Evolutionary conservation across 2,329 filamentous ascomycete genomes (phyloP), one percentile per base, ranked within the genome.

Genomic region (Plectosphaerella sp.): DNA sequence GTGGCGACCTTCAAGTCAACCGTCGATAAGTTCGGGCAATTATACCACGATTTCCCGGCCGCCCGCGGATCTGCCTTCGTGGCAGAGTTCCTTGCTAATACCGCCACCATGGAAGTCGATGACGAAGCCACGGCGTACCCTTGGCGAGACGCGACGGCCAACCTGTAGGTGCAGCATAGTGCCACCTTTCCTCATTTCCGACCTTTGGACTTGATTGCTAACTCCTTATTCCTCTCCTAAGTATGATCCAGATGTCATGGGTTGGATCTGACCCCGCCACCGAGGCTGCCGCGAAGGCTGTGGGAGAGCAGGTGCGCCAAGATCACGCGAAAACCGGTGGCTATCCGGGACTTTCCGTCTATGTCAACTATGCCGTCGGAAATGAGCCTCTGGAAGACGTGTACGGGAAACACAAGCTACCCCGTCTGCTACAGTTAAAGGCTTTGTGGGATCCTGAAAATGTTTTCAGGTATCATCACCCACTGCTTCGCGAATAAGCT

Each of bases 101-200:
- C 67, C 15, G 62, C 53, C 24, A 64, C 67, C 41, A 66, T 68
- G 46, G 67, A 64, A 5, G 52, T 55, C 3, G 47, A 52, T n/a
- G 60, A 73, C 51, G 66, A 37, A n/a, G 35, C 66, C 1, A 61
- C 72, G 35, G 63, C 66, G 0, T 67, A 72, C 15, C 66, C 71
- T 0, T 73, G 70, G 71, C 35, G 35, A 11, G 35, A 37, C 15
- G 35, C 35, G 35, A 37, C 35, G 11, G 11, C 11, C 4, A 37
- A 37, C 35, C 35, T 37, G 35, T 37, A 37, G 15, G 35, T n/a
- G 15, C 35, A 22, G 22, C 22, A 22, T 5, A 22, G 22, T 22
- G 22, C 22, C 5, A 22, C 15, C 35, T 12, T n/a, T 8, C 11
- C 35, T 37, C 35, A 37, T 37, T 12, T 37, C 35, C 35, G 15